Evolutionary conservation across 768 basidiomycete genomes (phyloP).

Genomic region (Chalciporus pseudorubinellus): DNA sequence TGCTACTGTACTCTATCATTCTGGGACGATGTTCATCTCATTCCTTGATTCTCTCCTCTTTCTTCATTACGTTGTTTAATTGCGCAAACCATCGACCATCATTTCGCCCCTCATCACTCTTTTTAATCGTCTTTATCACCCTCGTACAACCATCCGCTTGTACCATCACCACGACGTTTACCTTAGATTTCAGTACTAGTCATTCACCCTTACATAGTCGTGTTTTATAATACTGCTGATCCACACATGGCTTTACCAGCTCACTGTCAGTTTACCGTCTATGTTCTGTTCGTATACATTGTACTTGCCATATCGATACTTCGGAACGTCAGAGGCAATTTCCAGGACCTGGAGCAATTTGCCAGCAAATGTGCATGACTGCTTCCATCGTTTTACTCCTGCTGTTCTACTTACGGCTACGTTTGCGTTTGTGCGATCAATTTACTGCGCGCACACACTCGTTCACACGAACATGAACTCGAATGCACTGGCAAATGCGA

Average conservation of each 20-base stretch:
- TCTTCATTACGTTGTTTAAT: background rate
- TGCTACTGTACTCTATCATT: conserved; percentile 15
- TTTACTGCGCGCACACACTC: too few species aligned
- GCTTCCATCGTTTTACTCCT: too few species aligned
- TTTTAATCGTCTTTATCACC: background rate
- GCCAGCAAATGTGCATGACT: too few species aligned
- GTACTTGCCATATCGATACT: too few species aligned
- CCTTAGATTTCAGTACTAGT: background rate
- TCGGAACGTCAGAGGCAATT: too few species aligned
- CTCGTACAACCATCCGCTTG: conserved; percentile 2
- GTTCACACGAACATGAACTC: too few species aligned
- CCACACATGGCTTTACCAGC: background rate
- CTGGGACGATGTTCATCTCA: conserved; percentile 10
- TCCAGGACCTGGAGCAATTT: too few species aligned
- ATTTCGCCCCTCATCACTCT: background rate
- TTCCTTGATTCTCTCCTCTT: conserved; percentile 14
- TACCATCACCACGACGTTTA: conserved; percentile 9
- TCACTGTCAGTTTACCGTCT: background rate
- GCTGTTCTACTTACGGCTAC: too few species aligned
- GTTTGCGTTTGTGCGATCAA: too few species aligned
- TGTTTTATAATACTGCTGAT: background rate
- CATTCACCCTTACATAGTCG: background rate
- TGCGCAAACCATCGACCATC: conserved; percentile 1
- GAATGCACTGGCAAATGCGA: too few species aligned
- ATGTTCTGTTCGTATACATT: background rate